Percentiles rank a stretch among this genome's conserved stretches.
phyloP scores from a whole-genome alignment of 2,329 filamentous ascomycete genomes.

The Colletotrichum plurivorum region DNA sequence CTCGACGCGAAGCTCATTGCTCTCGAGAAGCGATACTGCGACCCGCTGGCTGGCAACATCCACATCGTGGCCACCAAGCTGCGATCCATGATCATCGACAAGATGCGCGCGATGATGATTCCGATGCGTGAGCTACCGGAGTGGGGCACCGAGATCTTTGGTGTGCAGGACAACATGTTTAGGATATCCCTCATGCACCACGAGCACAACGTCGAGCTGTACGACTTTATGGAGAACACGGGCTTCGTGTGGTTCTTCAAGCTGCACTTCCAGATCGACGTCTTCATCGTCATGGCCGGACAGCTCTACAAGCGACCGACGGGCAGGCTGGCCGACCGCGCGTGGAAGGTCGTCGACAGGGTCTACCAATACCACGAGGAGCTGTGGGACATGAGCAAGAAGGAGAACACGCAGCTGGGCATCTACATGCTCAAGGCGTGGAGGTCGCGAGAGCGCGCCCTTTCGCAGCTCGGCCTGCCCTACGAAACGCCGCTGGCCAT shows the following conservation, averaged over 20 bases:
- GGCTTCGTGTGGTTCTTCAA: constrained; percentile 71
- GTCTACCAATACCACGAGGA: constrained; percentile 66
- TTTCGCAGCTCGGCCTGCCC: constrained; percentile 53
- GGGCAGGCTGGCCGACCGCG: constrained; percentile 66
- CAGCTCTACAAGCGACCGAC: constrained; percentile 63
- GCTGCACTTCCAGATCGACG: constrained; percentile 68
- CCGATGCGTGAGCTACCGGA: constrained; percentile 63
- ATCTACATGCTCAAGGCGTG: constrained; percentile 66
- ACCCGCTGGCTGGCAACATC: constrained; percentile 65
- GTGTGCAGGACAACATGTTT: constrained; percentile 68
- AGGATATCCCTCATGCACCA: constrained; percentile 64
- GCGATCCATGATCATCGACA: constrained; percentile 63
- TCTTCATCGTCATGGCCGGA: constrained; percentile 69
- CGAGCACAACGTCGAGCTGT: constrained; percentile 62
- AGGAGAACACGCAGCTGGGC: constrained; percentile 60
- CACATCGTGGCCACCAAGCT: constrained; percentile 66
- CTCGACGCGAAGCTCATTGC: constrained; percentile 60
- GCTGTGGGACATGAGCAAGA: constrained; percentile 63
- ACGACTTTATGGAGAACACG: constrained; percentile 56
- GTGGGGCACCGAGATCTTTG: constrained; percentile 64
- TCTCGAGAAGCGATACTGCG: constrained; percentile 65
- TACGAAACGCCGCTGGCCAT: constrained; percentile 63
- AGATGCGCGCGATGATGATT: constrained; percentile 62
- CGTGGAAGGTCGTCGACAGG: constrained; percentile 63
- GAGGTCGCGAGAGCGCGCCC: constrained; percentile 62